Evolutionary conservation across 2,329 filamentous ascomycete genomes (phyloP).

Genomic region (Hypoxylon sp.): DNA sequence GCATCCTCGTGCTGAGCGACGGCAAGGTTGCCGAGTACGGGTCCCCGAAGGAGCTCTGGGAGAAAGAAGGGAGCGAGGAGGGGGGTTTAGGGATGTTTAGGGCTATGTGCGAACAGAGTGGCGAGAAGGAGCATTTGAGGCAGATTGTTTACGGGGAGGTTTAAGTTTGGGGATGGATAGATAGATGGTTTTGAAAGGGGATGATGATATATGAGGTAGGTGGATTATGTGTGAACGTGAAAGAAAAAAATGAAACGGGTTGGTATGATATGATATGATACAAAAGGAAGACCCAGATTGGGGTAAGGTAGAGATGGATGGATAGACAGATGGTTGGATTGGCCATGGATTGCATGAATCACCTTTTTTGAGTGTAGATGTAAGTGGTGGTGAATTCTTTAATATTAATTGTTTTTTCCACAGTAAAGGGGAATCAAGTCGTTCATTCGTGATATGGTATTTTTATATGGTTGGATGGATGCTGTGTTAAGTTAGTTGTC

Average conservation of each 20-base stretch:
- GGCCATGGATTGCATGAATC: too few relatives aligned
- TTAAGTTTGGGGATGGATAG: slow-evolving; percentile 5
- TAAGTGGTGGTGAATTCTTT: too few relatives aligned
- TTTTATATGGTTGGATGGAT: too few relatives aligned
- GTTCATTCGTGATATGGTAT: too few relatives aligned
- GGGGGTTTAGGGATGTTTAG: slow-evolving; percentile 59
- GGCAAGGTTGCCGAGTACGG: slow-evolving; percentile 75
- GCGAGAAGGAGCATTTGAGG: slow-evolving; percentile 63
- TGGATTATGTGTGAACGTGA: too few relatives aligned
- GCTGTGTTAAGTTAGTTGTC: too few relatives aligned
- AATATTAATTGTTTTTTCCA: too few relatives aligned
- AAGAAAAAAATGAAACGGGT: too few relatives aligned
- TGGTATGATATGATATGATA: not conserved
- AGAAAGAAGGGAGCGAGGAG: slow-evolving; percentile 30
- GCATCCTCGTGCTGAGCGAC: slow-evolving; percentile 75
- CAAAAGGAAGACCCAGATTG: not conserved
- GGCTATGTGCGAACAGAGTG: slow-evolving; percentile 70
- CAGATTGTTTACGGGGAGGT: slow-evolving; percentile 48
- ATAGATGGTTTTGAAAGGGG: not conserved
- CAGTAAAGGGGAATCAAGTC: too few relatives aligned
- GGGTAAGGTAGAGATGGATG: not conserved
- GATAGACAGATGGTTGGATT: not conserved
- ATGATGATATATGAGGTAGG: not conserved
- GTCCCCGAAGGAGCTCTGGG: slow-evolving; percentile 68
- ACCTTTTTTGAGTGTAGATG: too few relatives aligned